Percentiles rank a stretch among this genome's conserved stretches.
These are phyloP conservation scores for Taphrina sp. DNA, from an alignment of 1,139 yeast species.

Conservation along the genomic window DNA sequence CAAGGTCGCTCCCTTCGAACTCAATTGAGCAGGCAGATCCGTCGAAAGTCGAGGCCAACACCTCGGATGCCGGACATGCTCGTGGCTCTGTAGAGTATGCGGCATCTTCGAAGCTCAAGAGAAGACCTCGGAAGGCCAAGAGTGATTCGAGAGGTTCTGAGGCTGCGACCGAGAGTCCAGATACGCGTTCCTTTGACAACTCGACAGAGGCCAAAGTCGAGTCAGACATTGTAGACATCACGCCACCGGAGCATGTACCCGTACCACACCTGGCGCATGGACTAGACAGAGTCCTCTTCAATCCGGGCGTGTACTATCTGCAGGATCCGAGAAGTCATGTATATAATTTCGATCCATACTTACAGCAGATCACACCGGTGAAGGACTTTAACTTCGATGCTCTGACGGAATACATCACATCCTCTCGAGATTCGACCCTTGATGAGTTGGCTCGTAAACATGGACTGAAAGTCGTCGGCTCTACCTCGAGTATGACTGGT, in stretches of 20 bases:
- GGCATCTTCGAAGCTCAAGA: too few species aligned
- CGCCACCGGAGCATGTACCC: conserved; percentile 16
- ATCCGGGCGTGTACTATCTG: conserved; percentile 76
- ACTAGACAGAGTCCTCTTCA: conserved; percentile 37
- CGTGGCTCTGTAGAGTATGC: too few species aligned
- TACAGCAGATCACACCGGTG: conserved; percentile 63
- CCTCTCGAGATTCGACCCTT: conserved; percentile 62
- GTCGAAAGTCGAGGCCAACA: too few species aligned
- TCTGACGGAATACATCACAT: conserved; percentile 60
- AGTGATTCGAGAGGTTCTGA: too few species aligned
- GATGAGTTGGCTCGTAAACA: conserved; percentile 51
- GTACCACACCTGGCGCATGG: conserved; percentile 35
- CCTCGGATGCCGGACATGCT: too few species aligned
- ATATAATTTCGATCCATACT: conserved; percentile 64
- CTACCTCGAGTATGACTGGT: conserved; percentile 86
- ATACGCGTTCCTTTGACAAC: too few species aligned
- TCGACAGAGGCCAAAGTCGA: neutral
- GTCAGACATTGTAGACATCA: conserved; percentile 8
- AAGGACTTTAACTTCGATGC: conserved; percentile 65
- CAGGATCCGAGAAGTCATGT: conserved; percentile 74
- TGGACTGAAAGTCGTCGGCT: conserved; percentile 59
- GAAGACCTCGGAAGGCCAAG: too few species aligned
- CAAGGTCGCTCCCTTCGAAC: too few species aligned
- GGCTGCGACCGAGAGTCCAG: too few species aligned
- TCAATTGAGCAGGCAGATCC: too few species aligned